Base-by-base conservation (phyloP, 768 basidiomycete genomes). In the Russula compacta region DNA sequence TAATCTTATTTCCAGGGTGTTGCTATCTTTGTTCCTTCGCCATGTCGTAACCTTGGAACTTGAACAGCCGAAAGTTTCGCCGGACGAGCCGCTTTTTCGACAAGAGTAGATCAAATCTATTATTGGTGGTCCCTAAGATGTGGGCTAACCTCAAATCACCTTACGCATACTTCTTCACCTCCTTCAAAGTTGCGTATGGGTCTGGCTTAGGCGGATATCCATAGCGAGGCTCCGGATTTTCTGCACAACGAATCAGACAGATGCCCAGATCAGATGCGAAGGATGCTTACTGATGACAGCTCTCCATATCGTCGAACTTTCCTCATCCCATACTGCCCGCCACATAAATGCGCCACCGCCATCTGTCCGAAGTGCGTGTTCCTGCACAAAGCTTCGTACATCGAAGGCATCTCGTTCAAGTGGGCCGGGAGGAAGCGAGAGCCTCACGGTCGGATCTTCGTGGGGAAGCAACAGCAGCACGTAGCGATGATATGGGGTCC, bases 401-500 rank as follows among this genome's bases (percentile, higher is more conserved):
- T 86, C 71, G 70, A 94, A 93, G 4, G 79, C 79, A 10, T 74
- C 73, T 39, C 90, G 82, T 44, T 79, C 65, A 24, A 44, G 58
- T 39, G 57, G 51, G 42, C 63, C 53, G 15, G 61, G 57, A 7
- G 70, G 71, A 44, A 73, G 66, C 33, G 65, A 56, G 58, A 75
- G 65, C 53, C 60, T 68, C 65, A 67, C 64, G 10, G 65, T 65
- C 0, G 71, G 66, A 10, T 78, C 73, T 36, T 81, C 77, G 67
- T 95, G 92, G 10, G 83, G 85, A 50, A 95, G 78, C 33, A 95
- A 75, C 33, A 95, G 75, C 47, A 87, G 66, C 9, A 84, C 81
- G 72, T 95, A 97, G 63, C 95, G 92, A 73, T 99, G 95, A 73
- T 91, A 93, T 0, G 84, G 83, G 11, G 93, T 87, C 53, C 94